A percentile compares a stretch with the other conserved stretches of the same genome.
Evolutionary conservation across 768 basidiomycete genomes (phyloP).

Genomic region (Boletus vinaceobasis): DNA sequence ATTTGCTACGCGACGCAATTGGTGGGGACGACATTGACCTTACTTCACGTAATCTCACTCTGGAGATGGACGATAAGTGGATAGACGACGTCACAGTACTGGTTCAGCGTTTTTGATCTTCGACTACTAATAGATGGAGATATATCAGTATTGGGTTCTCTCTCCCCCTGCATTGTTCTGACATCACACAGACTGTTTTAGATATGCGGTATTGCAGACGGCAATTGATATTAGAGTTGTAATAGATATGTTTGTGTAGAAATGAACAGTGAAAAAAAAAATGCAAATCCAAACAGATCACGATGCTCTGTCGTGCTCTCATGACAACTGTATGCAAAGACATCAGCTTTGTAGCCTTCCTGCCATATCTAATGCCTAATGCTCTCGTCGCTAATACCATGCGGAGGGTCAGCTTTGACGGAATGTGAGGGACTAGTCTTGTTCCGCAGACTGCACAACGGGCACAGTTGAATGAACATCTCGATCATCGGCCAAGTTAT

Average conservation of each 20-base stretch:
- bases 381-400: slow-evolving; percentile 17
- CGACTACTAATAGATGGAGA: not conserved
- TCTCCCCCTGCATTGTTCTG: not conserved
- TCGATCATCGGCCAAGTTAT: slow-evolving; percentile 77
- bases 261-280: slow-evolving; percentile 8
- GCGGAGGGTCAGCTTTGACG: slow-evolving; percentile 16
- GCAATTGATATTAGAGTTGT: not conserved
- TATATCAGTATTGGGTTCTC: not conserved
- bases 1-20: slow-evolving; percentile 40
- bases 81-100: slow-evolving; percentile 49
- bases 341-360: not conserved
- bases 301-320: not conserved
- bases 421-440: slow-evolving; percentile 29
- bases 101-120: slow-evolving; percentile 36
- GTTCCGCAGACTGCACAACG: slow-evolving; percentile 44
- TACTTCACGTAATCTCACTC: slow-evolving; percentile 43
- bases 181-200: not conserved
- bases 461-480: slow-evolving; percentile 61
- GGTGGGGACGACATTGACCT: slow-evolving; percentile 40
- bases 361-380: slow-evolving; percentile 16
- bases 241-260: slow-evolving; percentile 14
- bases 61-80: slow-evolving; percentile 51
- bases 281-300: slow-evolving; percentile 3
- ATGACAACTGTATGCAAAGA: not conserved
- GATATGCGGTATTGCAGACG: slow-evolving; percentile 12